Percentiles rank a stretch among this genome's conserved stretches.
These are phyloP conservation scores for Hamiltosporidium magnivora DNA, from an alignment of 371 early-diverging fungal species.

Conservation along the genomic window DNA sequence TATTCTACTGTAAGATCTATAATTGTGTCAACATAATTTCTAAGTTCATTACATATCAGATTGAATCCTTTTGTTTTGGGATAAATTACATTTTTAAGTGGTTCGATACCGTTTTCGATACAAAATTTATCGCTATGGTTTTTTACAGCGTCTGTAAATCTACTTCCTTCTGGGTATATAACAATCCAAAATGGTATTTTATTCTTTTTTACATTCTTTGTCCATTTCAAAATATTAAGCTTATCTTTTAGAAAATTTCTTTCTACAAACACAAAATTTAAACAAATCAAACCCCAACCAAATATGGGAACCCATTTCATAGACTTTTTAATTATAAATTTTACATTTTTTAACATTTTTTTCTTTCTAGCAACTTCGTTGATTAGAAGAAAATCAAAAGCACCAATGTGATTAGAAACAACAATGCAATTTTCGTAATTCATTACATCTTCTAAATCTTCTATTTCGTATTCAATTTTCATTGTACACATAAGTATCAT, in stretches of 20 bases:
- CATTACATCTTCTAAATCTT: neutral
- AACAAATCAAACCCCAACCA: slow-evolving; percentile 33
- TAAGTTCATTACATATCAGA: slow-evolving; percentile 15
- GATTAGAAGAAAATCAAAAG: slow-evolving; percentile 47
- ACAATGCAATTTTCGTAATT: slow-evolving; percentile 25
- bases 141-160: slow-evolving; percentile 30
- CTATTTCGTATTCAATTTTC: neutral
- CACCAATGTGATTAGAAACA: slow-evolving; percentile 50
- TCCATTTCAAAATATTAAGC: slow-evolving; percentile 33
- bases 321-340: slow-evolving; percentile 43
- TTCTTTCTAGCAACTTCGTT: slow-evolving; percentile 20
- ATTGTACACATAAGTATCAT: neutral
- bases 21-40: slow-evolving; percentile 27
- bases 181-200: slow-evolving; percentile 32
- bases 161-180: slow-evolving; percentile 55
- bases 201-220: slow-evolving; percentile 7
- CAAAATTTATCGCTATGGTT: slow-evolving; percentile 27
- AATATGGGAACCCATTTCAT: slow-evolving; percentile 41
- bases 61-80: slow-evolving; percentile 54
- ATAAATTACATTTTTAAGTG: slow-evolving; percentile 41
- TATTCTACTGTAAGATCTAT: slow-evolving; percentile 39
- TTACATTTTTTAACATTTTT: slow-evolving; percentile 16
- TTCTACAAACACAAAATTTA: slow-evolving; percentile 37
- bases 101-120: slow-evolving; percentile 8
- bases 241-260: slow-evolving; percentile 45